Base-by-base conservation (phyloP, 805 yeast species). In the Yarrowia porcina region DNA sequence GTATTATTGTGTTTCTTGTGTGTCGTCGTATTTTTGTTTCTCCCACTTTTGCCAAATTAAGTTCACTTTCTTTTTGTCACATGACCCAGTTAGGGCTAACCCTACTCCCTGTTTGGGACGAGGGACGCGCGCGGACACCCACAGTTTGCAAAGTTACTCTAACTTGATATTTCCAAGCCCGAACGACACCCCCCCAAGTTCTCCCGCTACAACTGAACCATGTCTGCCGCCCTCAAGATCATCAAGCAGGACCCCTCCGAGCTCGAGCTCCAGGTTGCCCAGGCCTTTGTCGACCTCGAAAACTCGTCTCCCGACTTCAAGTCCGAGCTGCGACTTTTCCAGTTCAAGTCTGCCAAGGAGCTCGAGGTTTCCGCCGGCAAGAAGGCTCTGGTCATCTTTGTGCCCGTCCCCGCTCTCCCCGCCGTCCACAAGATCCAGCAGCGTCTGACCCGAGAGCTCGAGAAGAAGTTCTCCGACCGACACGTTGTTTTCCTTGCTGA, bases 391-490 rank as follows among this genome's bases (percentile, higher is more conserved):
- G 97, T 92, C 80, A 83, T 94, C 83, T 93, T 94, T 77, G 97
- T 93, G 74, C 99, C 99, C 80, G 96, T 89, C 73, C 97, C 98
- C 82, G 87, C 88, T 72, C 90, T 90, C 93, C 96, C 90, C 87
- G 89, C 88, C 83, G 96, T 90, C 75, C 97, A 92, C 90, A 90
- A 88, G 84, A 96, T 93, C 76, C 99, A 93, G 86, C 76, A 72
- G 69, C 76, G 80, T 83, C 88, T 93, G 80, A 90, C 97, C 84
- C 93, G 98, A 84, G 99, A 93, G 86, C 89, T 93, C 80, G 99
- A 93, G 85, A 93, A 93, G 96, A 93, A 94, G 85, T 94, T 93
- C 92, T 96, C 97, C 79, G 99, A 93, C 87, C 90, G 96, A 81
- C 97, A 94, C 81, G 97, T 93, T 81, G 93, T 94, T 75, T 90